Evolutionary conservation across 2,329 filamentous ascomycete species (phyloP).

Genomic region (Neonectria hederae): DNA sequence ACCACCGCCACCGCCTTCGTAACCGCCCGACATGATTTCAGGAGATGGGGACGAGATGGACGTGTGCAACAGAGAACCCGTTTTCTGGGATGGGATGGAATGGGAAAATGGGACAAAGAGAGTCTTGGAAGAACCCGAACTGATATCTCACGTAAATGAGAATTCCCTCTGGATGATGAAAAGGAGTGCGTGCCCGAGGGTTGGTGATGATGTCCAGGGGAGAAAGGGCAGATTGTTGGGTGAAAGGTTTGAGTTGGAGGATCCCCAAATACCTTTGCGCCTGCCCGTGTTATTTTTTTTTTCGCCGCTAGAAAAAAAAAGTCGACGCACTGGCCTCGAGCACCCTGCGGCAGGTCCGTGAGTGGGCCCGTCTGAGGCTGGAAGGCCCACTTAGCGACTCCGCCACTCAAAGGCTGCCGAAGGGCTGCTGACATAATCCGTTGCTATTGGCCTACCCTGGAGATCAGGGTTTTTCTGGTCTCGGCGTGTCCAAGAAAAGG

Average conservation of each 20-base stretch:
- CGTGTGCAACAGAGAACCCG: conserved; percentile 23
- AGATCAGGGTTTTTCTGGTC: background rate
- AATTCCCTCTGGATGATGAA: conserved; percentile 39
- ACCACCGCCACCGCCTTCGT: conserved; percentile 41
- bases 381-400: conserved; percentile 22
- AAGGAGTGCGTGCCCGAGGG: conserved; percentile 44
- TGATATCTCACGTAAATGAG: conserved; percentile 33
- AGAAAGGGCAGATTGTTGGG: conserved; percentile 38
- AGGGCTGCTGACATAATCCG: conserved; percentile 21
- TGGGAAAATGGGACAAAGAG: conserved; percentile 30
- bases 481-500: background rate
- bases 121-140: conserved; percentile 31
- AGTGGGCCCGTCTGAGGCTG: conserved; percentile 18
- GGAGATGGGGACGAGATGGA: conserved; percentile 28
- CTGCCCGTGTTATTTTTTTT: conserved; percentile 39
- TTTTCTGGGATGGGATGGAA: conserved; percentile 17
- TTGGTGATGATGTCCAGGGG: conserved; percentile 38
- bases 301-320: conserved; percentile 43
- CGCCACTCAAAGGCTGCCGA: background rate
- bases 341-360: conserved; percentile 38
- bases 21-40: conserved; percentile 57
- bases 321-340: conserved; percentile 29
- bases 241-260: conserved; percentile 39
- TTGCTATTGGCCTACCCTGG: conserved; percentile 10
- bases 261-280: conserved; percentile 32